A percentile compares a stretch with the other conserved stretches of the same genome.
These are phyloP conservation scores for Globisporangium megalacanthum DNA, from an alignment of 352 stramenopile genomes.

Conservation along the genomic window DNA sequence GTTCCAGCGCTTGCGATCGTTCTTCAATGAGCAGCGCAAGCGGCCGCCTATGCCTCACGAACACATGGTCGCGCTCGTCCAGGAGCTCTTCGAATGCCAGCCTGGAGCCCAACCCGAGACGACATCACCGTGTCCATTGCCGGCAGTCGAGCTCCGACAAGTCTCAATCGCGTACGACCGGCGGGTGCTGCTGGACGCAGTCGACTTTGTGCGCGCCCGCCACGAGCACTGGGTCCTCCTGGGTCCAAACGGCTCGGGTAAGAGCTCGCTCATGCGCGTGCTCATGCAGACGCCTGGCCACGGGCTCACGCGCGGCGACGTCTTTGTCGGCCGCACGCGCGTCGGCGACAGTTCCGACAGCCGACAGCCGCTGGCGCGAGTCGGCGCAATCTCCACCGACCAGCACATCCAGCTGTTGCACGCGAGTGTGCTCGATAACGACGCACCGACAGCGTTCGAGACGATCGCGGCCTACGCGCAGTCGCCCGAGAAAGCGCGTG, in stretches of 20 bases:
- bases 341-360: conserved; percentile 8
- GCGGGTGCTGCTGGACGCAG: conserved; percentile 39
- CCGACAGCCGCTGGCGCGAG: conserved; percentile 10
- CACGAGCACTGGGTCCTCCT: conserved; percentile 66
- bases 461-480: conserved; percentile 42
- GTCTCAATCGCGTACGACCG: conserved; percentile 61
- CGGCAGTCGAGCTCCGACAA: conserved; percentile 33
- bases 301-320: conserved; percentile 34
- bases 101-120: background rate
- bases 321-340: conserved; percentile 16
- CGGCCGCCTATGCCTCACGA: conserved; percentile 22
- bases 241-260: conserved; percentile 68
- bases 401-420: conserved; percentile 80
- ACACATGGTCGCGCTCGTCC: conserved; percentile 29
- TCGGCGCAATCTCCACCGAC: conserved; percentile 89
- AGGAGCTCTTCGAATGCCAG: conserved; percentile 28
- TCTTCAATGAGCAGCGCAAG: conserved; percentile 36
- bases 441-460: conserved; percentile 17
- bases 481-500: conserved; percentile 21
- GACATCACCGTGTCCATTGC: background rate
- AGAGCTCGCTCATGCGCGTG: conserved; percentile 73
- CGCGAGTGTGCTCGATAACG: conserved; percentile 17
- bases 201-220: conserved; percentile 44
- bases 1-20: conserved; percentile 27
- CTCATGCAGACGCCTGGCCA: conserved; percentile 57